Base-by-base conservation (phyloP, 495 filamentous ascomycete genomes). In the Podospora anserina region DNA sequence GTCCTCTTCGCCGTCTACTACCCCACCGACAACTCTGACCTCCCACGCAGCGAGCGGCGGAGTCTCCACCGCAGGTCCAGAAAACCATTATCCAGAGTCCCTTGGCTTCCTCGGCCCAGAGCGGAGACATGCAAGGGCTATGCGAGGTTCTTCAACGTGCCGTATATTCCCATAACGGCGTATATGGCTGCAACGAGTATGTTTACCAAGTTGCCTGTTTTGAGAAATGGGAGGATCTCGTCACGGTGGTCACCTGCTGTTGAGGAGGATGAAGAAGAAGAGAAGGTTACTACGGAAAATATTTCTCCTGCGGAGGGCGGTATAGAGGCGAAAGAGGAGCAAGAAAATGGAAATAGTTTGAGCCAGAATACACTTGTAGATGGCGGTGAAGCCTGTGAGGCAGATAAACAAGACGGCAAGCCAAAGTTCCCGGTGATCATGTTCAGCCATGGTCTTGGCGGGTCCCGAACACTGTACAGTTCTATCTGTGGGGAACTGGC, bases 361-460 rank as follows among this genome's bases (percentile, higher is more conserved):
- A 49, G 39, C 39, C 39, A 49, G 13, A 58, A 66, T 39, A 66
- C 62, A 26, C 58, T 66, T 13, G 59, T 64, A 26, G 64, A 49
- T 28, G 39, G 61, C n/a, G 32, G 59, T 20, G n/a, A 26, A 53
- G 27, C 55, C 44, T 23, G 63, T 3, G 64, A 55, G 13, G 32
- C 44, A 3, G 54, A 44, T 39, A 66, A 61, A 2, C 55, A 61
- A 63, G 49, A 63, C 19, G 65, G 27, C 34, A 66, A 66, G 63
- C 75, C 78, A 18, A 80, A 76, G 74, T 89, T 88, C 77, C 88
- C 89, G 26, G 86, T 90, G 4, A 82, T 90, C 74, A 78, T 91
- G 55, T 91, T 92, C 76, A 89, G 87, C 44, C 89, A 91, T 71
- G 89, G 89, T 5, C 79, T 91, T 56, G 89, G 88, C 0, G 89